phyloP scores from a whole-genome alignment of 2,329 filamentous ascomycete species.

The Cercospora nicotianae region DNA sequence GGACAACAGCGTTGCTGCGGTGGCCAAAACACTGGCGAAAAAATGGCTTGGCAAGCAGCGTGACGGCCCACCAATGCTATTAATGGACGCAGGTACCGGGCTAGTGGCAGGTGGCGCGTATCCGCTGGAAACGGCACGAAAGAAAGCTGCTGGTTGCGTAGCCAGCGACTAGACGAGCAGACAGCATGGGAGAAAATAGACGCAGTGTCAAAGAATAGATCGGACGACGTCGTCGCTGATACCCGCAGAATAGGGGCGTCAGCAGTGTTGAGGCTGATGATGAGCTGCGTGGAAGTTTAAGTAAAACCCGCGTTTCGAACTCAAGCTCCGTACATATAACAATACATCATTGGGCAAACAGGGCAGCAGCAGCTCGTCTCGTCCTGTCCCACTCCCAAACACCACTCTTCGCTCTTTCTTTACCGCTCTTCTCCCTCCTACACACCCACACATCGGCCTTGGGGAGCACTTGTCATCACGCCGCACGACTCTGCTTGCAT shows the following conservation, averaged over 20 bases:
- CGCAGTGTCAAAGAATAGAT: conserved; percentile 8
- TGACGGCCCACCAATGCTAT: conserved; percentile 1
- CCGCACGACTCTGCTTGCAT: conserved; percentile 13
- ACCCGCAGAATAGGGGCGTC: background rate
- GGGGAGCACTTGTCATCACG: background rate
- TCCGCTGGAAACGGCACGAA: conserved; percentile 4
- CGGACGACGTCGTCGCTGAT: background rate
- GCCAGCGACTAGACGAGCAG: background rate
- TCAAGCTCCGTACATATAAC: conserved; percentile 1
- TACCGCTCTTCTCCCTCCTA: background rate
- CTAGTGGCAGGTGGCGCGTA: conserved; percentile 7
- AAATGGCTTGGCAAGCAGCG: conserved; percentile 5
- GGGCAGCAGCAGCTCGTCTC: conserved; percentile 2
- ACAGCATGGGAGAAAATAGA: conserved; percentile 4
- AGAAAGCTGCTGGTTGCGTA: conserved; percentile 7
- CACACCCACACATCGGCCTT: background rate
- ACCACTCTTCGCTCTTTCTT: conserved; percentile 1
- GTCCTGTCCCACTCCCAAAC: background rate
- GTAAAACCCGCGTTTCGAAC: conserved; percentile 1
- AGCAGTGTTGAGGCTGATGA: conserved; percentile 1
- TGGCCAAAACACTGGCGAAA: conserved; percentile 4
- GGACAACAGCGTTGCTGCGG: background rate
- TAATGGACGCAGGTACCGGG: conserved; percentile 3
- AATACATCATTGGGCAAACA: conserved; percentile 5
- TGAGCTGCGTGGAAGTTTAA: background rate